Evolutionary conservation across 164 flowering plant genomes (phyloP).

Genomic region (Taxillus chinensis): DNA sequence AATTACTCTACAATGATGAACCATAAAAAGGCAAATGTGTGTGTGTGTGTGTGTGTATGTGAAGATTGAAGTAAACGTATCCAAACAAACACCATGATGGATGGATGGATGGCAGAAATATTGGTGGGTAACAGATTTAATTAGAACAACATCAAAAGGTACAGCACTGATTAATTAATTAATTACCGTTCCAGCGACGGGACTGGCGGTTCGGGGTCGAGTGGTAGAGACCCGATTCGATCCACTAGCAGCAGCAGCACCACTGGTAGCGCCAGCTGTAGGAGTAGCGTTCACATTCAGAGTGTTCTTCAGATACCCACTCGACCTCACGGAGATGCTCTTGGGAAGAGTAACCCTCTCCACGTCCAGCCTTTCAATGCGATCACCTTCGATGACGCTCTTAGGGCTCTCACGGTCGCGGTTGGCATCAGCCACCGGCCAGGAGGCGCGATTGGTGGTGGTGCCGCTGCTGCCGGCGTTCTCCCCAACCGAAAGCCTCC

Average conservation of each 20-base stretch:
- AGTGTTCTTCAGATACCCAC: slow-evolving; percentile 45
- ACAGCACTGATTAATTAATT: too few species aligned
- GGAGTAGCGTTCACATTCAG: slow-evolving; percentile 11
- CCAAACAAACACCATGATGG: too few species aligned
- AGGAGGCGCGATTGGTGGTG: slow-evolving; percentile 8
- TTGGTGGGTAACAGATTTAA: too few species aligned
- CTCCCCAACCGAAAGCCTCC: slow-evolving; percentile 16
- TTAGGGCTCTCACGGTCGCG: slow-evolving; percentile 32
- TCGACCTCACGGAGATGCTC: slow-evolving; percentile 80
- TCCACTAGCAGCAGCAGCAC: slow-evolving; percentile 1
- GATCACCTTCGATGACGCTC: slow-evolving; percentile 34
- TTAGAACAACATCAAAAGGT: too few species aligned
- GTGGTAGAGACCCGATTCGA: not conserved
- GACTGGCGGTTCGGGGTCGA: slow-evolving; percentile 18
- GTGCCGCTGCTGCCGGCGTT: not conserved
- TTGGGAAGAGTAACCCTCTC: slow-evolving; percentile 58
- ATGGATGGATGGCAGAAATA: too few species aligned
- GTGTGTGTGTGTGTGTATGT: too few species aligned
- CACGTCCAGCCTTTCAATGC: slow-evolving; percentile 15
- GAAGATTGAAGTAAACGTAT: too few species aligned
- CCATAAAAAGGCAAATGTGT: too few species aligned
- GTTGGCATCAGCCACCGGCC: slow-evolving; percentile 11
- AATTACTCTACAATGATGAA: too few species aligned
- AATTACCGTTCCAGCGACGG: slow-evolving; percentile 22
- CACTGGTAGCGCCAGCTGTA: slow-evolving; percentile 7